Percentiles rank a stretch among this genome's conserved stretches.
Evolutionary conservation across 2,329 filamentous ascomycete species (phyloP).

Genomic region (Sporothrix brasiliensis): DNA sequence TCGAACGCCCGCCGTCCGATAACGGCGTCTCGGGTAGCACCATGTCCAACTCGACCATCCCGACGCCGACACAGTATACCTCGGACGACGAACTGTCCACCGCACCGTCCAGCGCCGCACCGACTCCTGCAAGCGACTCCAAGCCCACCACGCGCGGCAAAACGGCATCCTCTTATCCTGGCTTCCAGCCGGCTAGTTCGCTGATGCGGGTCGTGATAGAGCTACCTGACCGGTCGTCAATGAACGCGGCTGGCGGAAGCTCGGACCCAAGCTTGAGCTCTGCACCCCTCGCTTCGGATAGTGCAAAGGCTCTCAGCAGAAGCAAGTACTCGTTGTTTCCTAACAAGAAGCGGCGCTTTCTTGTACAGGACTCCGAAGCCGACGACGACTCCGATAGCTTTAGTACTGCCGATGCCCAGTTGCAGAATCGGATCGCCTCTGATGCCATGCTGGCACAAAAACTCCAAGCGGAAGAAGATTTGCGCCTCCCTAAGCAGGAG

Average conservation of each 20-base stretch:
- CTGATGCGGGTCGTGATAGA: slow-evolving; percentile 45
- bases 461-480: slow-evolving; percentile 56
- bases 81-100: slow-evolving; percentile 49
- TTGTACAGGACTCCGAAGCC: slow-evolving; percentile 42
- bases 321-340: slow-evolving; percentile 54
- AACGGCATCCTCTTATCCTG: slow-evolving; percentile 12
- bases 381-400: slow-evolving; percentile 40
- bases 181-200: slow-evolving; percentile 35
- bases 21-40: slow-evolving; percentile 38
- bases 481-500: slow-evolving; percentile 12
- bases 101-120: slow-evolving; percentile 49
- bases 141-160: slow-evolving; percentile 29
- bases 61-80: slow-evolving; percentile 43
- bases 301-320: slow-evolving; percentile 50
- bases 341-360: slow-evolving; percentile 44
- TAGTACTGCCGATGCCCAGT: background rate
- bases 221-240: slow-evolving; percentile 35
- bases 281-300: slow-evolving; percentile 48
- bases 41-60: slow-evolving; percentile 44
- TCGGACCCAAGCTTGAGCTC: background rate
- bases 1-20: background rate
- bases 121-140: slow-evolving; percentile 44
- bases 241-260: background rate
- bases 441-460: slow-evolving; percentile 59
- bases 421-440: slow-evolving; percentile 29